Conservation (phyloP, 805 yeast genomes). For the Candida schatavii region DNA sequence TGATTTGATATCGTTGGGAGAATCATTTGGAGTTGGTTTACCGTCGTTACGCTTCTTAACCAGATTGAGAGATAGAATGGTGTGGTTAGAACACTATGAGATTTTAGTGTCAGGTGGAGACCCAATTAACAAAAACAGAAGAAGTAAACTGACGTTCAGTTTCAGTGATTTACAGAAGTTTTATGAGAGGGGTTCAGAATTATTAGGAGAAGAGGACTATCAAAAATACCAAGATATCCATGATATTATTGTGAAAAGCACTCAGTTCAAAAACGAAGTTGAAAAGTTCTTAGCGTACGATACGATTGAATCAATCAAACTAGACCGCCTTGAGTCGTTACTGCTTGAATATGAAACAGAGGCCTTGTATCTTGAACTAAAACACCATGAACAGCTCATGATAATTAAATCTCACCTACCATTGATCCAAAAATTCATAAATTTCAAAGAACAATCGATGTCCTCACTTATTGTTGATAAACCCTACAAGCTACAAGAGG, state of each 20-base stretch:
- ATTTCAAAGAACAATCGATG: slow-evolving; percentile 3
- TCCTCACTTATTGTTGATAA: neutral
- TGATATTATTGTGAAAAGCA: slow-evolving; percentile 23
- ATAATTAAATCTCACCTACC: slow-evolving; percentile 21
- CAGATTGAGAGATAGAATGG: slow-evolving; percentile 31
- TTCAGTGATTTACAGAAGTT: slow-evolving; percentile 27
- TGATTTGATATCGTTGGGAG: slow-evolving; percentile 56
- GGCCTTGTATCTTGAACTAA: slow-evolving; percentile 16
- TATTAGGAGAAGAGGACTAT: slow-evolving; percentile 29
- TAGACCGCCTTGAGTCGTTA: slow-evolving; percentile 22
- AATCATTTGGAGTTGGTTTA: slow-evolving; percentile 55
- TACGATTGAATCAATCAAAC: slow-evolving; percentile 14
- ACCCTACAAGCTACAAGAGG: slow-evolving; percentile 13
- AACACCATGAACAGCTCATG: slow-evolving; percentile 27
- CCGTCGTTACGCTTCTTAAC: slow-evolving; percentile 42
- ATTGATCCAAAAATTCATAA: slow-evolving; percentile 15
- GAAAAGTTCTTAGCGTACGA: slow-evolving; percentile 16
- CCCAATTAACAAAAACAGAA: slow-evolving; percentile 30
- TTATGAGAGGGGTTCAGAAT: slow-evolving; percentile 23
- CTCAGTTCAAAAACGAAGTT: slow-evolving; percentile 18
- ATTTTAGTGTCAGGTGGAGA: slow-evolving; percentile 39
- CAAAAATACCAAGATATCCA: slow-evolving; percentile 29
- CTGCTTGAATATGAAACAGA: slow-evolving; percentile 23
- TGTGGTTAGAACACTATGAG: slow-evolving; percentile 31
- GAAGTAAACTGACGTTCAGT: slow-evolving; percentile 28